Percentiles rank a stretch among this genome's conserved stretches.
These are phyloP conservation scores for Metarhizium album DNA, from an alignment of 2,329 filamentous ascomycete genomes.

Conservation along the genomic window DNA sequence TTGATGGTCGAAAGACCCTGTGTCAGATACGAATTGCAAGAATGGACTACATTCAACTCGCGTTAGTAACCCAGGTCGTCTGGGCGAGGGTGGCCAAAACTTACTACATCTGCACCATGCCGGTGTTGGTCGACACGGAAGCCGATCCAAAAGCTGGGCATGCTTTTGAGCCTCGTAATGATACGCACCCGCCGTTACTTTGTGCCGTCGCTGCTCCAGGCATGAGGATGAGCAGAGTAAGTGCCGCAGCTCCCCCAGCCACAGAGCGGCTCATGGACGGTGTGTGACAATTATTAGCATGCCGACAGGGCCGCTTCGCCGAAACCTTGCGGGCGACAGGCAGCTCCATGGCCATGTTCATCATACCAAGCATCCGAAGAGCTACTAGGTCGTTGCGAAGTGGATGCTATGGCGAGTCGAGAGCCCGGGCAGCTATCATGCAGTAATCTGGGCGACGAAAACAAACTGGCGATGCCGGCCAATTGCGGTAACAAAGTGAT, in stretches of 20 bases:
- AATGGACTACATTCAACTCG: conserved; percentile 54
- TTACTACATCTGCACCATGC: conserved; percentile 53
- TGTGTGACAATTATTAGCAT: not conserved
- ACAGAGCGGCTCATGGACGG: not conserved
- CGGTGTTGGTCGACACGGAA: conserved; percentile 55
- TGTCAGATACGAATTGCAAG: conserved; percentile 67
- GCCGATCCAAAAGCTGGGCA: conserved; percentile 65
- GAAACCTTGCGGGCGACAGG: not conserved
- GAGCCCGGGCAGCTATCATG: not conserved
- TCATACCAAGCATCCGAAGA: not conserved
- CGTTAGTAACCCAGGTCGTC: not conserved
- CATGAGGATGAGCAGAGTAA: conserved; percentile 17
- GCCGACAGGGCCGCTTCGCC: not conserved
- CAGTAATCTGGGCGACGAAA: not conserved
- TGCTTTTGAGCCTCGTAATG: conserved; percentile 55
- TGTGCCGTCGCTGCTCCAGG: conserved; percentile 27
- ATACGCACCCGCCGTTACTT: conserved; percentile 40
- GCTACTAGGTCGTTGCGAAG: not conserved
- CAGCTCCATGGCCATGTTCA: not conserved
- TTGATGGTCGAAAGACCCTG: conserved; percentile 64
- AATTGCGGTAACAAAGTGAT: conserved; percentile 9
- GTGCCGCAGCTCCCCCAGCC: conserved; percentile 2
- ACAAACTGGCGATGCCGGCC: not conserved
- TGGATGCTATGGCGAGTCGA: not conserved
- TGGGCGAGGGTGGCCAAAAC: conserved; percentile 18